Evolutionary conservation across 106 monocot species (phyloP).

Genomic region (Dioscorea dumetorum): DNA sequence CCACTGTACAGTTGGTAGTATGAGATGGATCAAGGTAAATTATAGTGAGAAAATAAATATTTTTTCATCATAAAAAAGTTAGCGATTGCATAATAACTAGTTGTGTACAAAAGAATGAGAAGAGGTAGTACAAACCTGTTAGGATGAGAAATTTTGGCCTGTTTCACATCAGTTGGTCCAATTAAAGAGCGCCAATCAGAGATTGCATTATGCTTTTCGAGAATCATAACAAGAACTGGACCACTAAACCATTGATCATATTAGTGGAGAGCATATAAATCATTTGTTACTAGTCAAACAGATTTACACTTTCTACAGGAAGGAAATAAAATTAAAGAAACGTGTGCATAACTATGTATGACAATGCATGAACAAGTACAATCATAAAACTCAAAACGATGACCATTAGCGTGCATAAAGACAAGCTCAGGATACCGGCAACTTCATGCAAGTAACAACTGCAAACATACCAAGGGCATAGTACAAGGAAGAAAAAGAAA

Average conservation of each 20-base stretch:
- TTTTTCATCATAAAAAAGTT: too few relatives aligned
- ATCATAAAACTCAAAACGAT: neutral
- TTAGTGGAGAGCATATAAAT: neutral
- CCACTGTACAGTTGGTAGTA: too few relatives aligned
- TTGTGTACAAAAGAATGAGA: too few relatives aligned
- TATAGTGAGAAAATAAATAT: too few relatives aligned
- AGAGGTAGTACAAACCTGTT: constrained; percentile 31
- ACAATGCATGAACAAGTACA: neutral
- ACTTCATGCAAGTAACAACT: neutral
- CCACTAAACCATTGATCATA: constrained; percentile 36
- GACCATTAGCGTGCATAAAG: neutral
- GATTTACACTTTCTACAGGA: neutral
- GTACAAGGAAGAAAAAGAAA: too few relatives aligned
- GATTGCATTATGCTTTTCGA: constrained; percentile 66
- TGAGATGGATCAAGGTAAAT: too few relatives aligned
- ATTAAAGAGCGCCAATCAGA: constrained; percentile 59
- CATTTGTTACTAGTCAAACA: neutral
- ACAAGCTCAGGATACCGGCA: neutral
- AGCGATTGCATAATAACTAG: too few relatives aligned
- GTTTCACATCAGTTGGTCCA: constrained; percentile 74
- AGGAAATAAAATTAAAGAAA: neutral
- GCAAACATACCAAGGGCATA: neutral
- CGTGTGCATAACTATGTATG: neutral
- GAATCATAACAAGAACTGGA: constrained; percentile 58
- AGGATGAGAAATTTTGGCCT: constrained; percentile 70